A percentile compares a stretch with the other conserved stretches of the same genome.
phyloP scores from a whole-genome alignment of 23 red algal species.

The Pyropia haitanensis region DNA sequence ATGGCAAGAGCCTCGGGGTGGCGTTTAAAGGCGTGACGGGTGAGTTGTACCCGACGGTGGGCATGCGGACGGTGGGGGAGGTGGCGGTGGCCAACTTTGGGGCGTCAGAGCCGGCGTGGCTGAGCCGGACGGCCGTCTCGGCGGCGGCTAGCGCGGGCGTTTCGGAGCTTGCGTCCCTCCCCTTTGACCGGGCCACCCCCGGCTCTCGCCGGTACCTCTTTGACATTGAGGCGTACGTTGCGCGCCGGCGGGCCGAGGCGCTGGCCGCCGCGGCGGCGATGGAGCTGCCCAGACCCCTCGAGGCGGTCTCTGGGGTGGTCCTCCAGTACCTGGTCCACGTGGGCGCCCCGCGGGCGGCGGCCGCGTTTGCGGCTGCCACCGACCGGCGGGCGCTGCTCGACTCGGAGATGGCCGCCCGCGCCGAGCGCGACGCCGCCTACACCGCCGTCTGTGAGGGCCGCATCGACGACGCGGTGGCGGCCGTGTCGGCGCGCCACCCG shows the following conservation, averaged over 20 bases:
- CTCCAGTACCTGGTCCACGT: conserved; percentile 81
- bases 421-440: neutral
- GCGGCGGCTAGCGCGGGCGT: no score
- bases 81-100: conserved; percentile 88
- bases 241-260: conserved; percentile 32
- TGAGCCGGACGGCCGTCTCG: no score
- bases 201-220: conserved; percentile 45
- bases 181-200: neutral
- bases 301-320: conserved; percentile 30
- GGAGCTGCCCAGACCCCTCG: conserved; percentile 25
- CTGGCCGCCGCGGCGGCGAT: conserved; percentile 15
- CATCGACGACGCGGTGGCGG: conserved; percentile 15
- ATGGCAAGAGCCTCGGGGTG: conserved; percentile 60
- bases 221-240: conserved; percentile 68
- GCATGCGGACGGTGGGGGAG: conserved; percentile 77
- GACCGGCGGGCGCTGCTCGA: conserved; percentile 34
- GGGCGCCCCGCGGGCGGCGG: conserved; percentile 69
- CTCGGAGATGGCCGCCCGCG: neutral
- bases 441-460: neutral
- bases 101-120: neutral
- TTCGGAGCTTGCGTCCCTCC: no score
- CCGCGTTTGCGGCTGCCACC: conserved; percentile 59
- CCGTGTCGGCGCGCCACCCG: conserved; percentile 11
- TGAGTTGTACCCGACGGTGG: conserved; percentile 71
- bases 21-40: conserved; percentile 70